A percentile compares a stretch with the other conserved stretches of the same genome.
Evolutionary conservation across 768 basidiomycete genomes (phyloP).

Genomic region (Cubamyces sp.): DNA sequence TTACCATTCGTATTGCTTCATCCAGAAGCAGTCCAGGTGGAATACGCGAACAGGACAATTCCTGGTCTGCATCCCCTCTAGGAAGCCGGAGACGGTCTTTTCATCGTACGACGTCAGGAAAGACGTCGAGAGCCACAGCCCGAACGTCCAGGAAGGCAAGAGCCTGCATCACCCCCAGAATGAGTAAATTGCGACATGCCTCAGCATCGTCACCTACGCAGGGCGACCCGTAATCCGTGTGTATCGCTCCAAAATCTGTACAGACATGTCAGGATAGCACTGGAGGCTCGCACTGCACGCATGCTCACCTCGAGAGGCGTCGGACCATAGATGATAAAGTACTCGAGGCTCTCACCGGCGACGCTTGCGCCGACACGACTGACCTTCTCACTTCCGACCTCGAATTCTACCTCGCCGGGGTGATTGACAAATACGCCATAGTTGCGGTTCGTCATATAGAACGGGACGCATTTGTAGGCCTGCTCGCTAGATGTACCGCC

Average conservation of each 20-base stretch:
- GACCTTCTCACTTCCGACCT: conserved; percentile 70
- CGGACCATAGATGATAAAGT: conserved; percentile 72
- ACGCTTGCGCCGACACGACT: conserved; percentile 66
- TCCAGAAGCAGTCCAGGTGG: conserved; percentile 80
- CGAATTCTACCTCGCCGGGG: conserved; percentile 75
- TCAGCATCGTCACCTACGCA: conserved; percentile 40
- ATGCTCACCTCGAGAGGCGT: conserved; percentile 60
- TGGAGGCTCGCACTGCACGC: background rate
- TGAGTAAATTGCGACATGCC: background rate
- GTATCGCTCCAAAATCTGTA: conserved; percentile 60
- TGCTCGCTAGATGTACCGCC: conserved; percentile 75
- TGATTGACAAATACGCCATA: conserved; percentile 82
- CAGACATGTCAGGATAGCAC: background rate
- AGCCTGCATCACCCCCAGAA: conserved; percentile 45
- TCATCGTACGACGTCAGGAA: conserved; percentile 74
- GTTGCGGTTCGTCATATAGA: conserved; percentile 69
- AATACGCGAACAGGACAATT: conserved; percentile 69
- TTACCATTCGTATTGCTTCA: conserved; percentile 71
- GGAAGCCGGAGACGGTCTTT: conserved; percentile 68
- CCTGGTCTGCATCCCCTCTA: conserved; percentile 71
- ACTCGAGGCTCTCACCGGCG: conserved; percentile 65
- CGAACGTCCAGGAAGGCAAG: conserved; percentile 75
- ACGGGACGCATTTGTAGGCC: conserved; percentile 69
- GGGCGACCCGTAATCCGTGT: conserved; percentile 68
- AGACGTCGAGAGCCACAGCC: conserved; percentile 77